Evolutionary conservation across 768 basidiomycete species (phyloP).

Genomic region (Leccinum broughii): DNA sequence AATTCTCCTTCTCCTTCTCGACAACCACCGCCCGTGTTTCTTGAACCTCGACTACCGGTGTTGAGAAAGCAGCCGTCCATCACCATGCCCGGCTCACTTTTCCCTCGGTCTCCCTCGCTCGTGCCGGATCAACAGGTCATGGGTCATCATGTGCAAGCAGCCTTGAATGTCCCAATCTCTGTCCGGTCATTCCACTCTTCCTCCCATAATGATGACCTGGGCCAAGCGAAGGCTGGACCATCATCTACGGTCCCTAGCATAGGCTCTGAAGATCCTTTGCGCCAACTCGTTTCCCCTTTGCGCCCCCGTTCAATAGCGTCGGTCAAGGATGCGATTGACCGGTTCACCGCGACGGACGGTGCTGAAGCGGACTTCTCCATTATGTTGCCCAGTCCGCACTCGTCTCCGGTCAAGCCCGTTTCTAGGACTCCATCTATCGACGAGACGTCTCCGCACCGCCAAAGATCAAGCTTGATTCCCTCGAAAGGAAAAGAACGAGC

Average conservation of each 20-base stretch:
- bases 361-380: too few relatives aligned
- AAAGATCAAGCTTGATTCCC: constrained; percentile 8
- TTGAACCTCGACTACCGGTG: constrained; percentile 34
- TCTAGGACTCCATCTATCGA: constrained; percentile 29
- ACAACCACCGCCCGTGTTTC: constrained; percentile 9
- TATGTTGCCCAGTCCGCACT: constrained; percentile 45
- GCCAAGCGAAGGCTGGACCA: constrained; percentile 17
- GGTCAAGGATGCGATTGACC: too few relatives aligned
- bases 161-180: background rate
- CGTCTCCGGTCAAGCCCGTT: constrained; percentile 32
- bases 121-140: constrained; percentile 40
- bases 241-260: constrained; percentile 11
- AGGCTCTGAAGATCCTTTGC: constrained; percentile 3
- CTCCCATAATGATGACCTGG: background rate
- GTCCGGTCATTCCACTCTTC: background rate
- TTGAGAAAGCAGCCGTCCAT: constrained; percentile 40
- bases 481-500: constrained; percentile 51
- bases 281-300: constrained; percentile 30
- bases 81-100: constrained; percentile 81
- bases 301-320: constrained; percentile 26
- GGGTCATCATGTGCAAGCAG: background rate
- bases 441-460: constrained; percentile 13
- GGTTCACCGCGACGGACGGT: constrained; percentile 40
- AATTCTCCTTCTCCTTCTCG: constrained; percentile 19
- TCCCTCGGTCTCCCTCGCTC: constrained; percentile 70